phyloP scores from a whole-genome alignment of 768 basidiomycete species.

The Rickenella mellea region DNA sequence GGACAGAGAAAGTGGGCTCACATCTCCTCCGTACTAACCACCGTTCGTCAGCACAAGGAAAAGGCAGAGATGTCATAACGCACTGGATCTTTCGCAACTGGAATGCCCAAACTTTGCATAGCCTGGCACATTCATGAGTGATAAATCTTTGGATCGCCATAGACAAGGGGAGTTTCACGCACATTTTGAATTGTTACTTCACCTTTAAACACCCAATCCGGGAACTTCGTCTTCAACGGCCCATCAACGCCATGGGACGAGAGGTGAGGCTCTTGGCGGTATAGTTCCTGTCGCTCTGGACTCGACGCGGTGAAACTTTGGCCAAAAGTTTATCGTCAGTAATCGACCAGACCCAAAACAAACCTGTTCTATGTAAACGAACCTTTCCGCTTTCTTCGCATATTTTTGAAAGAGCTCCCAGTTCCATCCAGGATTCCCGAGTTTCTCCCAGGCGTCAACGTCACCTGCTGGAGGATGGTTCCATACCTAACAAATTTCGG shows the following conservation, averaged over 20 bases:
- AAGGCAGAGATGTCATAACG: not conserved
- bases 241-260: not conserved
- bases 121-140: not conserved
- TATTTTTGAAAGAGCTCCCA: slow-evolving; percentile 15
- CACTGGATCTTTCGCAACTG: not conserved
- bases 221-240: not conserved
- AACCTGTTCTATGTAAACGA: not conserved
- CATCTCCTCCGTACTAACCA: not conserved
- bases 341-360: not conserved
- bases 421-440: slow-evolving; percentile 20
- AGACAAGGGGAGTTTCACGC: not conserved
- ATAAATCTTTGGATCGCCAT: not conserved
- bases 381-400: slow-evolving; percentile 12
- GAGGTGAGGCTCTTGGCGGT: not conserved
- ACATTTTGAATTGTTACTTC: slow-evolving; percentile 1
- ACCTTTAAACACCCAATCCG: not conserved
- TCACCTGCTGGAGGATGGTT: slow-evolving; percentile 12
- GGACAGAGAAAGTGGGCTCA: not conserved
- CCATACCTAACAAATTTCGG: slow-evolving; percentile 3
- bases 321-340: not conserved
- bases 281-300: not conserved
- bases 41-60: not conserved
- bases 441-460: slow-evolving; percentile 12
- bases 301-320: not conserved
- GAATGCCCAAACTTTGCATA: not conserved